These are phyloP conservation scores for Phascolomyces articulosus DNA, from an alignment of 371 early-diverging fungal genomes.

Conservation along the genomic window DNA sequence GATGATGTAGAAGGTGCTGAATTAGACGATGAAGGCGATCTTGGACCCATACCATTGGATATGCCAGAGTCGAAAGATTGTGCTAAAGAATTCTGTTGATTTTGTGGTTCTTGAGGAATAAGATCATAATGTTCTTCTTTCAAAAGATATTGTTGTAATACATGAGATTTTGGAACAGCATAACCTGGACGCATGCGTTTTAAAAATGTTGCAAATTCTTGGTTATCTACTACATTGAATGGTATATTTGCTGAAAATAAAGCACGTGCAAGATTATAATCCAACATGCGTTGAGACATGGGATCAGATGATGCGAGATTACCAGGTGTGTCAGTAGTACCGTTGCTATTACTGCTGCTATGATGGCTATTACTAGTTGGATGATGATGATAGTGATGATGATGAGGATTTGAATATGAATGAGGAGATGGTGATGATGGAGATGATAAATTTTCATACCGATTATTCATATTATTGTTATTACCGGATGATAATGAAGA, in stretches of 20 bases:
- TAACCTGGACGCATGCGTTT: slow-evolving; percentile 39
- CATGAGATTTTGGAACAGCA: slow-evolving; percentile 24
- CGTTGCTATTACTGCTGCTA: neutral
- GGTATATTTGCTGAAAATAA: slow-evolving; percentile 39
- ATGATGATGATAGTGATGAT: too few relatives aligned
- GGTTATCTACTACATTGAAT: slow-evolving; percentile 34
- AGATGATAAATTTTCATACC: neutral
- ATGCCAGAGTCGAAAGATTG: neutral
- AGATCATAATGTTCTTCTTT: slow-evolving; percentile 49
- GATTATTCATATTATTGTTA: neutral
- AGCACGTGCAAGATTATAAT: slow-evolving; percentile 42
- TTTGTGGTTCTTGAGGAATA: slow-evolving; percentile 11
- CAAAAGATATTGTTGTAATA: slow-evolving; percentile 34
- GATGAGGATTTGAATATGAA: neutral
- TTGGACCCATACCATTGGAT: neutral
- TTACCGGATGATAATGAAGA: neutral
- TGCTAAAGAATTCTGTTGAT: neutral
- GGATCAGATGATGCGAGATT: slow-evolving; percentile 5
- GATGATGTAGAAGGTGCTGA: slow-evolving; percentile 4
- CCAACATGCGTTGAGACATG: slow-evolving; percentile 18
- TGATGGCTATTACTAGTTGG: neutral
- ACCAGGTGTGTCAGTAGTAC: neutral
- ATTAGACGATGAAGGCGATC: slow-evolving; percentile 7
- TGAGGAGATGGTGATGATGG: neutral
- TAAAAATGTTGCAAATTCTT: slow-evolving; percentile 31